phyloP scores from a whole-genome alignment of 306 rosid genomes.

The Dalbergia cochinchinensis region DNA sequence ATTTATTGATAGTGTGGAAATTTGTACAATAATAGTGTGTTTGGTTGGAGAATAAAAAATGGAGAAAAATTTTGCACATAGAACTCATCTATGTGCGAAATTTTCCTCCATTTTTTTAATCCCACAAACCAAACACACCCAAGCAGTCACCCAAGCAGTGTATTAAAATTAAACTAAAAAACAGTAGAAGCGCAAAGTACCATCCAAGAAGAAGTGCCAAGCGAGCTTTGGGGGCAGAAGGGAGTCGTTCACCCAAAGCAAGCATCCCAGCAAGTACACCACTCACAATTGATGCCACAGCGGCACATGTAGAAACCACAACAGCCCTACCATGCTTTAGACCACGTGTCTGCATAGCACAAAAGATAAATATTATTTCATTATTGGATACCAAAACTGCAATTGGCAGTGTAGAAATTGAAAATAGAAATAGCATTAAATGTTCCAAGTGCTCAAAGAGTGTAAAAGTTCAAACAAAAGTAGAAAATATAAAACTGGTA shows the following conservation, averaged over 20 bases:
- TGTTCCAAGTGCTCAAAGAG: neutral
- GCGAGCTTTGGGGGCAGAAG: slow-evolving; percentile 84
- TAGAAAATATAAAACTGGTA: neutral
- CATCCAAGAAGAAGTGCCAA: slow-evolving; percentile 83
- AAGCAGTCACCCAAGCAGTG: no score
- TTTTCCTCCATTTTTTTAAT: no score
- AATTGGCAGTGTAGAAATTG: slow-evolving; percentile 28
- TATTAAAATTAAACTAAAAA: no score
- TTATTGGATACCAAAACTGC: slow-evolving; percentile 2
- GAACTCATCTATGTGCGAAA: no score
- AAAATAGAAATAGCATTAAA: neutral
- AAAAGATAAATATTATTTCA: slow-evolving; percentile 24
- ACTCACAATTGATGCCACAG: slow-evolving; percentile 89
- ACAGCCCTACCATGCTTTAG: slow-evolving; percentile 92
- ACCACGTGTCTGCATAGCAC: slow-evolving; percentile 74
- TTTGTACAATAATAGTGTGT: no score
- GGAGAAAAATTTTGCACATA: no score
- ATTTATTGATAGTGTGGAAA: neutral
- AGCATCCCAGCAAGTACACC: slow-evolving; percentile 94
- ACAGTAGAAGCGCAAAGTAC: slow-evolving; percentile 40
- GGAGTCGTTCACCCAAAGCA: slow-evolving; percentile 89
- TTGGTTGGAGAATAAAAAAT: no score
- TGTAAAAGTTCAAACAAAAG: neutral
- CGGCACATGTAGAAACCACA: slow-evolving; percentile 86
- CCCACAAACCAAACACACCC: no score